These are phyloP conservation scores for Penicillium silybi DNA, from an alignment of 495 filamentous ascomycete genomes.

Conservation along the genomic window DNA sequence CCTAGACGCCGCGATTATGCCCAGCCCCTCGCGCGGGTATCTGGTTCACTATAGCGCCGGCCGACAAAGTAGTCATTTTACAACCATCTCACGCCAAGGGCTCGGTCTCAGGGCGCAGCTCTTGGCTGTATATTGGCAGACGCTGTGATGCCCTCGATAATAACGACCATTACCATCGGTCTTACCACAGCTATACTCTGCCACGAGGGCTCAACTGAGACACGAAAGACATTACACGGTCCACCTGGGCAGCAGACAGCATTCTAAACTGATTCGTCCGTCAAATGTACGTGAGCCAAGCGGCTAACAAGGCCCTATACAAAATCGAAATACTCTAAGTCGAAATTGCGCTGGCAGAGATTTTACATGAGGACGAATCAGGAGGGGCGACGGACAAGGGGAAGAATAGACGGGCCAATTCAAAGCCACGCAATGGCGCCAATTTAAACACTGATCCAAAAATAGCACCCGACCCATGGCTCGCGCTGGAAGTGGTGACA, in stretches of 20 bases:
- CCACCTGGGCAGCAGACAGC: background rate
- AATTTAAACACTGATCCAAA: conserved; percentile 6
- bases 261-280: background rate
- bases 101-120: background rate
- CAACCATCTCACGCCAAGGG: background rate
- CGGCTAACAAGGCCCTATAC: background rate
- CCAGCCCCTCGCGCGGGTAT: background rate
- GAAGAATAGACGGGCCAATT: background rate
- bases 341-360: background rate
- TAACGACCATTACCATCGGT: background rate
- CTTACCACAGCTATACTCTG: background rate
- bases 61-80: background rate
- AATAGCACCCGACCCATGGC: conserved; percentile 2
- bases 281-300: background rate
- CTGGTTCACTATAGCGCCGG: background rate
- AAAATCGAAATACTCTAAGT: background rate
- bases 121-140: background rate
- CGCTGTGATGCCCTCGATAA: background rate
- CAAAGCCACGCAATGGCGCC: conserved; percentile 4
- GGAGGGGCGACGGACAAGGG: background rate
- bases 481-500: background rate
- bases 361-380: background rate
- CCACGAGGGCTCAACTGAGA: background rate
- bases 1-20: background rate
- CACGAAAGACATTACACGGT: background rate